These are phyloP conservation scores for Hippophae tibetana DNA, from an alignment of 306 rosid species.

Conservation along the genomic window DNA sequence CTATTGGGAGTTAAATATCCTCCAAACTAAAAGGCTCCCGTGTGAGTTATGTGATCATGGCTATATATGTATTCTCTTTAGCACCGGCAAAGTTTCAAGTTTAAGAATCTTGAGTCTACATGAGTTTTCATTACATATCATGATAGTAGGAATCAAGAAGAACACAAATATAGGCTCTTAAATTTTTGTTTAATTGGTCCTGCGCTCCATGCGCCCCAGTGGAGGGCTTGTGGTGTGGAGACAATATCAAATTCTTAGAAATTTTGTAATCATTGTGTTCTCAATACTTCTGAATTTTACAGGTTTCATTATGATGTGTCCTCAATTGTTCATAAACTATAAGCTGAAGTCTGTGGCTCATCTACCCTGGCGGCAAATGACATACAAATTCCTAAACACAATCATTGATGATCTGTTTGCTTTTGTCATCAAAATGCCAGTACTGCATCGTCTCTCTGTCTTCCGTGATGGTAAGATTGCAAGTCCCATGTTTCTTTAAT, in stretches of 20 bases:
- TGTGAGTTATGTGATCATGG: too few species aligned
- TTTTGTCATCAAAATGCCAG: constrained; percentile 96
- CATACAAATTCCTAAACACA: constrained; percentile 97
- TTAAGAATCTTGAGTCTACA: too few species aligned
- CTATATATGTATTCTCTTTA: too few species aligned
- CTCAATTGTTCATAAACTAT: constrained; percentile 92
- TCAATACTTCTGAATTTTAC: constrained; percentile 21
- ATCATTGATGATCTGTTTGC: constrained; percentile 97
- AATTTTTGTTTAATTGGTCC: too few species aligned
- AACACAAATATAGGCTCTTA: too few species aligned
- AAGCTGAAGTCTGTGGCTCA: constrained; percentile 98
- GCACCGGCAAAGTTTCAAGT: too few species aligned
- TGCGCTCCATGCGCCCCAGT: too few species aligned
- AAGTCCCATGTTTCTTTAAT: background rate
- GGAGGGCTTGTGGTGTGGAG: too few species aligned
- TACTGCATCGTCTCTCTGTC: constrained; percentile 88
- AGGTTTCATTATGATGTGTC: constrained; percentile 99
- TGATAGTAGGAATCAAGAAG: too few species aligned
- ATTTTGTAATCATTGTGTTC: constrained; percentile 11
- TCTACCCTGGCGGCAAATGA: constrained; percentile 99
- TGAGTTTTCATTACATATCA: too few species aligned
- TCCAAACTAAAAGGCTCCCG: too few species aligned
- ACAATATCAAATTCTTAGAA: background rate
- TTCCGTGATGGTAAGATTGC: constrained; percentile 87
- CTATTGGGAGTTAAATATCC: too few species aligned